phyloP scores from a whole-genome alignment of 2,329 filamentous ascomycete species.

The Ceratocystis harringtonii region DNA sequence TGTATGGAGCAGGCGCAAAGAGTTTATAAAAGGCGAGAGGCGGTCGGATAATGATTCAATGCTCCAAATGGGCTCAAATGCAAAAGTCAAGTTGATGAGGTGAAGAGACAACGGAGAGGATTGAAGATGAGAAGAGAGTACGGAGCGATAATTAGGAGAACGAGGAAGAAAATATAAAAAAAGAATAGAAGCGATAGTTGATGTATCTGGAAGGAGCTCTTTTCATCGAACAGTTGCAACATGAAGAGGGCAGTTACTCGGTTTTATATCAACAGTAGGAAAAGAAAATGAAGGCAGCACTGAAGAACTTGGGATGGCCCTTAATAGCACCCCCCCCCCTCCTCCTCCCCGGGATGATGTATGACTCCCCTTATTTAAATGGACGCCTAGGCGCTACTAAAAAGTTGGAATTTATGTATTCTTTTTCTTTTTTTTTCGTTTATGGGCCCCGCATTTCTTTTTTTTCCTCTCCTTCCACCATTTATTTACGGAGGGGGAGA shows the following conservation, averaged over 20 bases:
- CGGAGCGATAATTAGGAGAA: no score
- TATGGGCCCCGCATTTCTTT: background rate
- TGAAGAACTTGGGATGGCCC: background rate
- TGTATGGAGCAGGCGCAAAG: background rate
- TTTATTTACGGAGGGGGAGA: background rate
- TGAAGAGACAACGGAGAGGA: no score
- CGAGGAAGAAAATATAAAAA: background rate
- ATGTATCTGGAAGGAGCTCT: background rate
- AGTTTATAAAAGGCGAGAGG: background rate
- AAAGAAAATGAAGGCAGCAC: background rate
- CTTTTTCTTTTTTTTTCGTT: background rate
- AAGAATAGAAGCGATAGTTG: background rate
- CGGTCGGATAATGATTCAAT: background rate
- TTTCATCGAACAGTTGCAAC: background rate
- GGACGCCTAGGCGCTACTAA: background rate
- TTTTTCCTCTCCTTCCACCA: background rate
- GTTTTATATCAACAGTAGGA: background rate
- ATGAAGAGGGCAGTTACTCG: constrained; percentile 1
- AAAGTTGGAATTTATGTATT: background rate
- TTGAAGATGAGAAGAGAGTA: background rate
- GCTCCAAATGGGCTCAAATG: background rate
- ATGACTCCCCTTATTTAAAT: background rate
- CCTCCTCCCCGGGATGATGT: background rate
- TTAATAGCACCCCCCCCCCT: background rate
- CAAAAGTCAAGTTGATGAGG: no score